Evolutionary conservation across 2,329 filamentous ascomycete genomes (phyloP), one percentile per base, ranked within the genome.

Genomic region (Simplicillium sp.): DNA sequence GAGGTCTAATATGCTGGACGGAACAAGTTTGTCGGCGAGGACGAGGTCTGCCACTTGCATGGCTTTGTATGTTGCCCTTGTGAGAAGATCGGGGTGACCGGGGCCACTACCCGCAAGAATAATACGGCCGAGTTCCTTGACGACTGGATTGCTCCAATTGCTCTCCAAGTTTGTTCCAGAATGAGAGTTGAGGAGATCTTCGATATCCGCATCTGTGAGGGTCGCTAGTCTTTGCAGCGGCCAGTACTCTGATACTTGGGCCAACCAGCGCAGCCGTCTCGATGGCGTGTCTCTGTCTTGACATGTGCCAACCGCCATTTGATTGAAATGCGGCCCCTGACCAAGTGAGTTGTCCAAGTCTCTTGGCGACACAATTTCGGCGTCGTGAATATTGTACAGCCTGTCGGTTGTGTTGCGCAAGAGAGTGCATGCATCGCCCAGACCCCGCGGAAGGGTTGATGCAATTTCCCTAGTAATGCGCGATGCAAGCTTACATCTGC

Each of bases 221-320:
- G 73, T 71, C 7, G 88, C 87, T 1, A 98, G 73, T 14, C 85
- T 77, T 47, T 80, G 80, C 17, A 98, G 71, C 1, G 92, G 89
- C 90, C 92, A 97, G 64, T 98, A 98, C 66, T 98, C 92, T 70
- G 92, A 97, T 38, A 97, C 87, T 58, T 98, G 92, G 13, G 84
- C 78, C 1, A 98, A 70, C 92, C 92, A 98, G 42, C 92, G 77
- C 70, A 94, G 88, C 38, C 90, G 75, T 44, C 90, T 73, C 17
- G 77, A 87, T 56, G 87, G 87, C 1, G 75, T 64, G 53, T 92
- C 87, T 25, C 36, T 81, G 77, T 37, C 85, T 81, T 0, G 73
- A 77, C 5, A 97, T 74, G 3, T 97, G 69, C 9, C 20, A 9
- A 25, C 20, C 6, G 9, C 20, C 20, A 25, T 6, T 45, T 75